Conservation (phyloP, 345 rosid species). For the Melaleuca alternifolia region DNA sequence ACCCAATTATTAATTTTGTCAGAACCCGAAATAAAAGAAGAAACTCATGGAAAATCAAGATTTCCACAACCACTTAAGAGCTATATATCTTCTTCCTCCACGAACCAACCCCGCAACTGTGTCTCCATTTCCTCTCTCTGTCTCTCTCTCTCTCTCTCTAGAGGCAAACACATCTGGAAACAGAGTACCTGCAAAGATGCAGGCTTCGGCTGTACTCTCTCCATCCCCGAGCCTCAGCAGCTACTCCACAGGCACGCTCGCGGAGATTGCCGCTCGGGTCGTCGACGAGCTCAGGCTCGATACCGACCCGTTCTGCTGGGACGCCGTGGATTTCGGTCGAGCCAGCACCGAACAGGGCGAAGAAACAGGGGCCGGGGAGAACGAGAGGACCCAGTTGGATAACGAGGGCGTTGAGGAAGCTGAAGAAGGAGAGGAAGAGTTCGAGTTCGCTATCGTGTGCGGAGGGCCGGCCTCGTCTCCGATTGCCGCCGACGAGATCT, state of each 20-base stretch:
- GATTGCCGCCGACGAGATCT: constrained; percentile 24
- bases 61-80: not conserved
- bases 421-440: constrained; percentile 8
- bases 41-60: not conserved
- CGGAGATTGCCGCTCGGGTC: constrained; percentile 27
- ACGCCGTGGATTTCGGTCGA: not conserved
- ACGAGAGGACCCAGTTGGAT: not conserved
- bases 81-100: not conserved
- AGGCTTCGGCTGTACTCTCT: not conserved
- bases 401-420: not conserved
- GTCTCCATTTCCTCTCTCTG: not conserved
- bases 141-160: not conserved
- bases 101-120: not conserved
- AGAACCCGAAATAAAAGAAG: too few relatives aligned
- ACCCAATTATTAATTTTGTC: too few relatives aligned
- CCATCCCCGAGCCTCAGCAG: constrained; percentile 23
- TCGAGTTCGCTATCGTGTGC: constrained; percentile 19
- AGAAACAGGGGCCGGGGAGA: not conserved
- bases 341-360: not conserved
- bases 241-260: constrained; percentile 16
- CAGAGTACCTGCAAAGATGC: not conserved
- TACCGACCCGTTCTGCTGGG: not conserved
- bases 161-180: not conserved
- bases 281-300: constrained; percentile 12
- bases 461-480: constrained; percentile 7